phyloP scores from a whole-genome alignment of 208 protist genomes.

The Strigomonas oncopelti region DNA sequence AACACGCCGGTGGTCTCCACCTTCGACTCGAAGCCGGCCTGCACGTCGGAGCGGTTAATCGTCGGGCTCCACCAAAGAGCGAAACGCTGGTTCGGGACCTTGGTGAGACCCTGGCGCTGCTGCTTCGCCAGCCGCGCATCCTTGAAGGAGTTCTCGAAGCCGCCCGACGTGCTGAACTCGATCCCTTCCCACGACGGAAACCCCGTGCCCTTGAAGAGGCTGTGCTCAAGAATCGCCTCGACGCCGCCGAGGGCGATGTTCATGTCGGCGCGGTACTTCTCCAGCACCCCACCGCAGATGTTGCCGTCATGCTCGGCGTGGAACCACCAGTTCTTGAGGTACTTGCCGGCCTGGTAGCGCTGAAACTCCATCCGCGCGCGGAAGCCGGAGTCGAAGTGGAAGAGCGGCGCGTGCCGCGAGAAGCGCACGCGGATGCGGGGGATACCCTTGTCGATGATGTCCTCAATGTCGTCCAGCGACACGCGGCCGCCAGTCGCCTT shows the following conservation, averaged over 20 bases:
- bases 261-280: conserved; percentile 99
- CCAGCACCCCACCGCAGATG: conserved; percentile 98
- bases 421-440: conserved; percentile 99
- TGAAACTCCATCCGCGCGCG: conserved; percentile 99
- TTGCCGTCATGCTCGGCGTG: conserved; percentile 99
- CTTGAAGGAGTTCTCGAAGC: conserved; percentile 99
- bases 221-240: conserved; percentile 99
- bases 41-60: conserved; percentile 99
- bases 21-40: conserved; percentile 99
- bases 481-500: conserved; percentile 96
- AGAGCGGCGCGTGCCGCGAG: conserved; percentile 99
- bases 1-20: conserved; percentile 99
- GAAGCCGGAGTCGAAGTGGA: conserved; percentile 99
- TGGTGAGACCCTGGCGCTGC: conserved; percentile 99
- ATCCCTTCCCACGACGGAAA: conserved; percentile 99
- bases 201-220: conserved; percentile 99
- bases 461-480: conserved; percentile 99
- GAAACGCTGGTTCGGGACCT: conserved; percentile 99
- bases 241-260: conserved; percentile 99
- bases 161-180: conserved; percentile 99
- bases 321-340: conserved; percentile 99
- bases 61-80: conserved; percentile 99
- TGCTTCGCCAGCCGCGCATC: conserved; percentile 99
- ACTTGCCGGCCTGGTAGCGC: conserved; percentile 97
- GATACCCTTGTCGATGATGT: conserved; percentile 99